A percentile compares a stretch with the other conserved stretches of the same genome.
phyloP scores from a whole-genome alignment of 2,329 filamentous ascomycete genomes.

The Xylariaceae sp. region DNA sequence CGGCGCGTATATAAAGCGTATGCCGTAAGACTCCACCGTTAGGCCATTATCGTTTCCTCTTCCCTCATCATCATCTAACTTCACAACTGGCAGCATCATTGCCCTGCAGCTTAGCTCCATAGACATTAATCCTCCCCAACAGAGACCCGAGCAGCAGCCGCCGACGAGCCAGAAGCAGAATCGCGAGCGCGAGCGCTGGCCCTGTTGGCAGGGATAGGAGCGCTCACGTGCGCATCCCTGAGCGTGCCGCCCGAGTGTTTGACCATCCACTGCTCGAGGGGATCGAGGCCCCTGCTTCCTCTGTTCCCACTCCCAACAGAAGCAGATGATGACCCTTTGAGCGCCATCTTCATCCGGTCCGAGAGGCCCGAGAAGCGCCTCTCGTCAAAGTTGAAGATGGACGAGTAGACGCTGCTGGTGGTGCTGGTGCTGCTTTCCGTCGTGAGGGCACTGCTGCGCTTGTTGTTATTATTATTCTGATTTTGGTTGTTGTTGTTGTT shows the following conservation, averaged over 20 bases:
- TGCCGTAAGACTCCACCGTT: no score
- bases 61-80: no score
- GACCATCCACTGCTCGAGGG: constrained; percentile 25
- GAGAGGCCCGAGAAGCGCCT: constrained; percentile 12
- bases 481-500: no score
- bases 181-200: no score
- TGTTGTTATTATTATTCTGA: constrained; percentile 3
- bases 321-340: constrained; percentile 1
- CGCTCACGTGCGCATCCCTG: constrained; percentile 7
- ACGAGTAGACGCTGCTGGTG: neutral
- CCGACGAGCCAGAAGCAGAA: no score
- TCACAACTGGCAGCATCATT: no score
- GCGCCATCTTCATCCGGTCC: constrained; percentile 12
- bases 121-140: no score
- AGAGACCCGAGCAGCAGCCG: no score
- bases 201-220: no score
- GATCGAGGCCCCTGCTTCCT: constrained; percentile 17
- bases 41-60: no score
- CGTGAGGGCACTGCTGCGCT: neutral
- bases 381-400: constrained; percentile 3
- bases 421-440: constrained; percentile 4
- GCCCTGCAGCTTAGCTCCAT: no score
- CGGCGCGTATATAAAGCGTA: no score
- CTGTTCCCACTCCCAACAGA: constrained; percentile 12
- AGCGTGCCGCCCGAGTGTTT: constrained; percentile 24